Base-by-base conservation (phyloP, 139 green algal genomes). In the Microglena sp. region DNA sequence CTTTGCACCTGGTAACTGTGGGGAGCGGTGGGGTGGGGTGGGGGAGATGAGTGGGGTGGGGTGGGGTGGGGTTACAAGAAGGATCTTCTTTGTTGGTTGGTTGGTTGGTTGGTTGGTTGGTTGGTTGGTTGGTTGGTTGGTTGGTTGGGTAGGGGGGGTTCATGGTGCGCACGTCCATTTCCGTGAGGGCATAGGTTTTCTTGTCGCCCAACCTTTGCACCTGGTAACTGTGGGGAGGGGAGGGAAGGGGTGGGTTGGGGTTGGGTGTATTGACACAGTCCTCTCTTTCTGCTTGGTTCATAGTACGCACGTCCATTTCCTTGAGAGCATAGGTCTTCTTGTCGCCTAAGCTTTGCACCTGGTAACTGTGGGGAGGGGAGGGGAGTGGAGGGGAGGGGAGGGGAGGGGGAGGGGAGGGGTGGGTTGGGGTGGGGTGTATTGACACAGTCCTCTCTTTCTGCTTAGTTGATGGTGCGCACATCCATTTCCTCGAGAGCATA, bases 401-500 rank as follows among this genome's bases (percentile, higher is more conserved):
- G n/a, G n/a, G n/a, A n/a, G n/a, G n/a, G n/a, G n/a, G n/a, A n/a
- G n/a, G n/a, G n/a, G n/a, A n/a, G n/a, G n/a, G n/a, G n/a, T n/a
- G n/a, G n/a, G n/a, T n/a, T n/a, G n/a, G n/a, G n/a, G n/a, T n/a
- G n/a, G n/a, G n/a, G n/a, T n/a, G n/a, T n/a, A 55, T 93, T 93
- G 5, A 86, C 79, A 6, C 71, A 66, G 36, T 90, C 83, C 30
- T 80, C 66, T 0, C 82, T 73, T 77, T 93, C 86, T 2, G 66
- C 59, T 46, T 80, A 77, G 18, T 65, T 75, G 77, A 92, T 86
- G 8, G 77, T 66, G 28, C 67, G 69, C 5, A 90, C 79, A 73
- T 92, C 84, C 61, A 82, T 87, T 66, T 91, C 86, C 72, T 92
- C 90, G 31, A 92, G 60, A 15, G 86, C 86, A 58, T 92, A 92